Conservation (phyloP, 805 yeast species). For the Cyberlindnera mississippiensis region DNA sequence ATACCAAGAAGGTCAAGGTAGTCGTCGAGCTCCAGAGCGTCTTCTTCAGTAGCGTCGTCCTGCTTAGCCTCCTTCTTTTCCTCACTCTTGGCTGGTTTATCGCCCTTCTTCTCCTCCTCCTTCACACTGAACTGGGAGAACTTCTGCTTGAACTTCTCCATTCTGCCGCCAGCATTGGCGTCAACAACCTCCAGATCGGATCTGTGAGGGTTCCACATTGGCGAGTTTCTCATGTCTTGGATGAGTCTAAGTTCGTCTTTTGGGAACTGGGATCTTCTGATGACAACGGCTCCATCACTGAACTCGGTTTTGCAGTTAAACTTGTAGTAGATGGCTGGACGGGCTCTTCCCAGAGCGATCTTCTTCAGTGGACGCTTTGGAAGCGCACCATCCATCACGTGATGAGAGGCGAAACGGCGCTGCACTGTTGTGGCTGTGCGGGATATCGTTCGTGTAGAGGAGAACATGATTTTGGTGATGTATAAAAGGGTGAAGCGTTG, state of each 20-base stretch:
- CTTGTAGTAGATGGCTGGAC: slow-evolving; percentile 91
- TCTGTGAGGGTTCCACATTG: slow-evolving; percentile 86
- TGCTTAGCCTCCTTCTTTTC: slow-evolving; percentile 9
- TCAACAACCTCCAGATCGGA: slow-evolving; percentile 70
- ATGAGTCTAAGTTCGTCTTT: slow-evolving; percentile 81
- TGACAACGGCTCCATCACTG: slow-evolving; percentile 89
- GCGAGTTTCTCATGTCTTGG: slow-evolving; percentile 81
- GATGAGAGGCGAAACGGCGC: slow-evolving; percentile 14
- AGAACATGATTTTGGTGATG: slow-evolving; percentile 1
- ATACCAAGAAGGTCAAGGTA: slow-evolving; percentile 59
- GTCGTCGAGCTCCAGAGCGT: slow-evolving; percentile 36
- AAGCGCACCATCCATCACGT: slow-evolving; percentile 25
- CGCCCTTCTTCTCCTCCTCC: slow-evolving; percentile 23
- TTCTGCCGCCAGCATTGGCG: slow-evolving; percentile 79
- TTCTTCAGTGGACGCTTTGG: slow-evolving; percentile 61
- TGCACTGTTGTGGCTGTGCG: neutral
- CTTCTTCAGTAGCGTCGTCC: slow-evolving; percentile 9
- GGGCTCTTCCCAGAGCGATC: slow-evolving; percentile 75
- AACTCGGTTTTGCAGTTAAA: slow-evolving; percentile 87
- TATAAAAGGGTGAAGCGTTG: too few relatives aligned
- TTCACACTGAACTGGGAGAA: slow-evolving; percentile 48
- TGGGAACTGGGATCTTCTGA: slow-evolving; percentile 83
- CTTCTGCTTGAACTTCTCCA: slow-evolving; percentile 69
- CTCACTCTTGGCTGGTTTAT: slow-evolving; percentile 17
- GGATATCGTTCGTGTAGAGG: slow-evolving; percentile 1